Evolutionary conservation across 1,284 basidiomycete species (phyloP), one percentile per base, ranked within the genome.

Genomic region (Rhodotorula sp.): DNA sequence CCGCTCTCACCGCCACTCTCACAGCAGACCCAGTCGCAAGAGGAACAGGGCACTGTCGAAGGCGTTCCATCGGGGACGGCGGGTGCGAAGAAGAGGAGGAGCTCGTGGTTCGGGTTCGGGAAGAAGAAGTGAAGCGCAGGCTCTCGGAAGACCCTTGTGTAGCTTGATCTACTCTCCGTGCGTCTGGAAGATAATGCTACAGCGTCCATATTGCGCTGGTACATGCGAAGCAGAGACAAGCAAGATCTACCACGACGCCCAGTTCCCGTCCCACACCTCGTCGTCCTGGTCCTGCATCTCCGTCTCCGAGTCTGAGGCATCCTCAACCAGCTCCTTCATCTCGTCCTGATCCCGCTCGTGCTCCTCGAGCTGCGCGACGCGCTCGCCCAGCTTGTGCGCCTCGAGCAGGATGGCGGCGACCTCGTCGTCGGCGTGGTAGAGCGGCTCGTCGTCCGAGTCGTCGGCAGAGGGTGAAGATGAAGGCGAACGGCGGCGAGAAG

Each of bases 361-460:
- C 16, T 55, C 62, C 21, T 27, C 44, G 19, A 63, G 14, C 57
- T 46, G 13, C 7, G 16, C 48, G 1, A 62, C 48, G 42, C 25
- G 17, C 23, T 62, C 60, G 16, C 49, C 60, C 21, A 58, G 48
- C 48, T 34, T 42, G 25, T 34, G 44, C 4, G 64, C 70, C 13
- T 45, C 49, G 12, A 52, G 42, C 2, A 72, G 49, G 56, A 68
- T 55, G 16, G 68, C 50, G 4, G 55, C 52, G 45, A 66, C 56
- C 19, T 65, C 49, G 34, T 44, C 34, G 49, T 50, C 34, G 44
- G 14, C 64, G 59, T 25, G 46, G 27, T 53, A 52, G 34, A 59
- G 34, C 7, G 59, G 52, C 21, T 41, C 23, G 21, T 21, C 49
- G 64, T 44, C 44, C 14, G 19, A 3, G 27, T 34, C 54, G n/a